phyloP scores from a whole-genome alignment of 805 yeast species.

The Kockiozyma suomiensis region DNA sequence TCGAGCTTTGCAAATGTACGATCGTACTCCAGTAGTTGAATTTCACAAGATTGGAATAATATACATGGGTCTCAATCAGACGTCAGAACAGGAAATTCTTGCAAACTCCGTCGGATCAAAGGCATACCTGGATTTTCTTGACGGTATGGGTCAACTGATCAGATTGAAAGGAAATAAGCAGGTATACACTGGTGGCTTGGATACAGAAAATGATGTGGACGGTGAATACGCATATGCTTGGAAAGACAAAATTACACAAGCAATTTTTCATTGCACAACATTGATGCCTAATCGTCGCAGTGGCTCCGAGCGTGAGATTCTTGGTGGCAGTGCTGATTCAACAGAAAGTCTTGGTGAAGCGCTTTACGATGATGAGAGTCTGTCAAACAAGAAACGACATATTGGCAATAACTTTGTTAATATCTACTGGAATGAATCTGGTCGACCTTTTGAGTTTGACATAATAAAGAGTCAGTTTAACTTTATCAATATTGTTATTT shows the following conservation, averaged over 20 bases:
- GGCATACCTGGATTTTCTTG: conserved; percentile 61
- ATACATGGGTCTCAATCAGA: conserved; percentile 72
- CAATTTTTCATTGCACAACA: conserved; percentile 78
- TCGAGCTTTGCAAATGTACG: conserved; percentile 65
- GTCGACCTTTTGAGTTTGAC: conserved; percentile 65
- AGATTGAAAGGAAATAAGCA: conserved; percentile 56
- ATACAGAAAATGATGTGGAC: conserved; percentile 66
- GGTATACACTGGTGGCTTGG: conserved; percentile 77
- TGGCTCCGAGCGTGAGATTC: conserved; percentile 40
- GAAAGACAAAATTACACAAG: conserved; percentile 69
- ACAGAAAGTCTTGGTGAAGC: conserved; percentile 2
- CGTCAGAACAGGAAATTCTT: conserved; percentile 63
- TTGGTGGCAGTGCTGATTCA: background rate
- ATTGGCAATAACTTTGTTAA: conserved; percentile 85
- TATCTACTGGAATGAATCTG: conserved; percentile 76
- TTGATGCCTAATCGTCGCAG: conserved; percentile 63
- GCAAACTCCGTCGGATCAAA: conserved; percentile 64
- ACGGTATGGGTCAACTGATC: conserved; percentile 62
- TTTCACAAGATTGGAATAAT: conserved; percentile 78
- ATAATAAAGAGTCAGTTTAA: conserved; percentile 77
- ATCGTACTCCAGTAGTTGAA: conserved; percentile 74
- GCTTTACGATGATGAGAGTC: conserved; percentile 22
- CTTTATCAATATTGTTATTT: conserved; percentile 75
- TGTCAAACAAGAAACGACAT: conserved; percentile 66
- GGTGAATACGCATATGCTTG: conserved; percentile 76